Base-by-base conservation (phyloP, 208 protist species). In the Trypanosoma cruzi region DNA sequence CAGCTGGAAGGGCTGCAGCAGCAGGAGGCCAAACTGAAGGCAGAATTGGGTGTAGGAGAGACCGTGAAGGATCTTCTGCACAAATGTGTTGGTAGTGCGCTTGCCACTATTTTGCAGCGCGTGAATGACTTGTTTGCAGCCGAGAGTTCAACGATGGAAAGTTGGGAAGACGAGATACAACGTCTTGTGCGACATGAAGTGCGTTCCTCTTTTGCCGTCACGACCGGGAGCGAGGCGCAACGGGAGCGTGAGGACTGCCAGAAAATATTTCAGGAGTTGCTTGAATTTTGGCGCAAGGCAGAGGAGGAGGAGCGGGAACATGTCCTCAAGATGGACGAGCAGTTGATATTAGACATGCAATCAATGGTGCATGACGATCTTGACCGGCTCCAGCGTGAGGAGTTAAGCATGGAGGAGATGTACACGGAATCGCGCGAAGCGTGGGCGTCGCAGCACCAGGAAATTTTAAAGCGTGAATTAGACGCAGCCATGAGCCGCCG, bases 301-400 rank as follows among this genome's bases (percentile, higher is more conserved):
- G 89, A 92, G 67, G 77, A 80, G 20, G 71, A 88, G 49, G 75
- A 89, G 75, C 74, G 82, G n/a, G 79, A 84, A 18, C 76, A 77
- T 2, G 61, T 88, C n/a, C 73, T 82, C n/a, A 86, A 89, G 61
- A 89, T 93, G 77, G 89, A 95, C 58, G 89, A 95, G 53, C 29
- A 75, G 14, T 63, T 95, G 36, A 53, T 95, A n/a, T 57, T 74
- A 20, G 89, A 95, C 50, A 29, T 92, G 64, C 71, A 89, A 66
- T 48, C 64, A 3, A 81, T 88, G 64, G 80, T 85, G 7, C 79
- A 92, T 56, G 80, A 91, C 64, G 86, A 95, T 64, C 49, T 95
- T 68, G 40, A 74, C 50, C 80, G 75, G 3, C 63, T 95, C 16
- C 89, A 89, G 44, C 73, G 73, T 24, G 86, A 95, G 62, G 86